Conservation (phyloP, 148 eudicot species). For the Nepenthes mirabilis region DNA sequence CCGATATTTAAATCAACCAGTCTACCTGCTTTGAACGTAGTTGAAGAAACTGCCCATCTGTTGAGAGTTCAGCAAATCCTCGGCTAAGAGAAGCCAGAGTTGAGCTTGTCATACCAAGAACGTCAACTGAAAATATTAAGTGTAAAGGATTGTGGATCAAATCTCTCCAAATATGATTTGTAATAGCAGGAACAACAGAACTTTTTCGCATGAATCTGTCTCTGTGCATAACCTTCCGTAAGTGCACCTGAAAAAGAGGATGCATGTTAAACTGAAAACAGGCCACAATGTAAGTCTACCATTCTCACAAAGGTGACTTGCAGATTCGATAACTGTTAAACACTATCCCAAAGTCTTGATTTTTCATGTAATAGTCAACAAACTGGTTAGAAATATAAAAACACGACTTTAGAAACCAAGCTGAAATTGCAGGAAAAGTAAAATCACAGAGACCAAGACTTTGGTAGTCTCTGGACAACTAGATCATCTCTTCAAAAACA, state of each 20-base stretch:
- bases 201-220: conserved; percentile 96
- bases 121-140: conserved; percentile 88
- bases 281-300: too few relatives aligned
- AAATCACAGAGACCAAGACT: too few relatives aligned
- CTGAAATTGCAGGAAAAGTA: too few relatives aligned
- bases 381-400: too few relatives aligned
- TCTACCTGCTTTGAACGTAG: conserved; percentile 91
- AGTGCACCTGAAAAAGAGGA: conserved; percentile 54
- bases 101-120: conserved; percentile 95
- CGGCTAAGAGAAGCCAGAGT: conserved; percentile 91
- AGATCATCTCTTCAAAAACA: too few relatives aligned
- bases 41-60: conserved; percentile 95
- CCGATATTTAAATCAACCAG: background rate
- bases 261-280: conserved; percentile 3
- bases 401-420: too few relatives aligned
- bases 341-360: too few relatives aligned
- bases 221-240: conserved; percentile 81
- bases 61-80: conserved; percentile 98
- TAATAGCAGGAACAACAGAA: conserved; percentile 81
- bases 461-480: too few relatives aligned
- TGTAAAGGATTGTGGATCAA: conserved; percentile 90
- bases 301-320: too few relatives aligned
- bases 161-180: conserved; percentile 88
- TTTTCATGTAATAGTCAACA: too few relatives aligned
- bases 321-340: too few relatives aligned